phyloP scores from a whole-genome alignment of 345 rosid species.

The Lumnitzera littorea region DNA sequence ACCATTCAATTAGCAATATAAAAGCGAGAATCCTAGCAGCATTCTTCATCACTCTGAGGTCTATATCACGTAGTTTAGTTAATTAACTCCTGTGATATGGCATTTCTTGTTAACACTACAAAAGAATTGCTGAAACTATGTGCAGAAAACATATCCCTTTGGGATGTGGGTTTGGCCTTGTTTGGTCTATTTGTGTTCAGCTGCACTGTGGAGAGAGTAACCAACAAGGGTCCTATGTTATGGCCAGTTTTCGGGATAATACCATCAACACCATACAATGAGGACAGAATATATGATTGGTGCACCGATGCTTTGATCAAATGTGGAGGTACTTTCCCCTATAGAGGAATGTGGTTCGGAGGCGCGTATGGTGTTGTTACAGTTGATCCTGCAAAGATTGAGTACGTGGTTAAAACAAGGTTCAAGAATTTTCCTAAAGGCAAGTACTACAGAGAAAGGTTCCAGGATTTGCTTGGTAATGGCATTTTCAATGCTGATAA shows the following conservation, averaged over 20 bases:
- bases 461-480: slow-evolving; percentile 55
- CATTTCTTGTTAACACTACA: no score
- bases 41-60: no score
- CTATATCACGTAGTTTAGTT: no score
- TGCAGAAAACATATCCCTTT: slow-evolving; percentile 12
- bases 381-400: slow-evolving; percentile 43
- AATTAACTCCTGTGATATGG: no score
- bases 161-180: slow-evolving; percentile 38
- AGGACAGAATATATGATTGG: slow-evolving; percentile 30
- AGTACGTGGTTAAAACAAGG: slow-evolving; percentile 56
- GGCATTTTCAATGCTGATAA: slow-evolving; percentile 67
- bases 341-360: slow-evolving; percentile 53
- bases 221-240: slow-evolving; percentile 44
- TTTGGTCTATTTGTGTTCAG: slow-evolving; percentile 40
- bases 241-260: slow-evolving; percentile 66
- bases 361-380: slow-evolving; percentile 47
- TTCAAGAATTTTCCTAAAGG: slow-evolving; percentile 79
- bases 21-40: no score
- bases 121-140: no score
- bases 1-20: no score
- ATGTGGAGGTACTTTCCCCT: slow-evolving; percentile 42
- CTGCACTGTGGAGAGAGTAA: slow-evolving; percentile 38
- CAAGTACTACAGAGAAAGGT: slow-evolving; percentile 45
- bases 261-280: slow-evolving; percentile 25
- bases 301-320: slow-evolving; percentile 28